Base-by-base conservation (phyloP, 768 basidiomycete genomes). In the Botryobasidium botryosum region DNA sequence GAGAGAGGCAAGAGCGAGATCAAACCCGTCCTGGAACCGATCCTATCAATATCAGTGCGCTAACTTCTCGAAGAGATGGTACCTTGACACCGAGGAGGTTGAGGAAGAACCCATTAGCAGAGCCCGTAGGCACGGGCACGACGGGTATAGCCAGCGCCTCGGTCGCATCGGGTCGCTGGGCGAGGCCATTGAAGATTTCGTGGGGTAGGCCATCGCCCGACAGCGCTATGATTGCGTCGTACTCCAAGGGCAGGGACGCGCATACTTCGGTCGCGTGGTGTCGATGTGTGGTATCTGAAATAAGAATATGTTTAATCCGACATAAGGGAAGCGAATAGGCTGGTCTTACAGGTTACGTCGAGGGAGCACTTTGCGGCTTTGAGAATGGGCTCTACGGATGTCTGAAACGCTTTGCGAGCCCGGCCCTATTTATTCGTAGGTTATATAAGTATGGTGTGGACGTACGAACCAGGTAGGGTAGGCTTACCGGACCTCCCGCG, bases 141-240 rank as follows among this genome's bases (percentile, higher is more conserved):
- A 91, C 61, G 1, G 87, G 83, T 25, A 75, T 48, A 26, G 73
- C 36, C 45, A 88, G 70, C 0, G 80, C 85, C 38, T 64, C 66
- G 28, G 62, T 57, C 2, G 78, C 72, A 29, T 75, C 64, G 24
- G 63, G 59, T 47, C 81, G 78, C 43, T 75, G 63, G 2, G 79
- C 75, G 45, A 88, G 73, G 2, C 86, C 87, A 55, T 91, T 91
- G 56, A 87, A 53, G 20, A 85, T 67, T 61, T 91, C 87, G 54
- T 88, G 80, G 13, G 86, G 56, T 28, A 85, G 66, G 6, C 87
- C 87, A 53, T 91, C 87, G 0, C 87, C 87, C 0, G 84, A 87
- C 20, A 90, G 68, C 25, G 74, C 61, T 29, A 83, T 68, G 33
- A 91, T 57, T 0, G 76, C 82, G 50, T 88, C 85, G 50, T 70